Evolutionary conservation across 768 basidiomycete species (phyloP).

Genomic region (Rhizopogon roseolus): DNA sequence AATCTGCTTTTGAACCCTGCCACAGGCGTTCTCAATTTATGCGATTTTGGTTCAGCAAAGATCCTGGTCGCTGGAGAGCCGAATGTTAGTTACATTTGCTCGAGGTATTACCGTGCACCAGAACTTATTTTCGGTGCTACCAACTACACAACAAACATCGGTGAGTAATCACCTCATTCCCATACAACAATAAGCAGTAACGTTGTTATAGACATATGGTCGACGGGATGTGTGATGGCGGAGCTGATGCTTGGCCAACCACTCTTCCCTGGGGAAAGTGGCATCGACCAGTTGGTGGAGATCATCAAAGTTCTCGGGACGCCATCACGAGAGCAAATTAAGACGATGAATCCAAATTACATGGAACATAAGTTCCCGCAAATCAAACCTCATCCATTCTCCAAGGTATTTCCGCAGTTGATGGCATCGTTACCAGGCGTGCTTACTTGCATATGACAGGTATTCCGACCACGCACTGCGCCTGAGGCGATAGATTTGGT

Average conservation of each 20-base stretch:
- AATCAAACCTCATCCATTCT: slow-evolving; percentile 99
- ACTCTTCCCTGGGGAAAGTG: slow-evolving; percentile 97
- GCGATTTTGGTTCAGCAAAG: slow-evolving; percentile 99
- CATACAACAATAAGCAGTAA: slow-evolving; percentile 4
- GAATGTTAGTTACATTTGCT: slow-evolving; percentile 99
- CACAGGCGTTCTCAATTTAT: slow-evolving; percentile 94
- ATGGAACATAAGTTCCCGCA: slow-evolving; percentile 99
- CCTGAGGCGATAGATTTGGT: slow-evolving; percentile 96
- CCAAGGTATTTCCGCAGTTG: slow-evolving; percentile 59
- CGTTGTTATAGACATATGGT: slow-evolving; percentile 82
- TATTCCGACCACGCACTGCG: slow-evolving; percentile 96
- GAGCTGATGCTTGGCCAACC: slow-evolving; percentile 99
- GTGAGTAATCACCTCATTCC: slow-evolving; percentile 41
- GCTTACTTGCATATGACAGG: slow-evolving; percentile 42
- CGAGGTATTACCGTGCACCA: slow-evolving; percentile 97
- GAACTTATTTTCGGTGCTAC: slow-evolving; percentile 99
- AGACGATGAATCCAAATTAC: slow-evolving; percentile 99
- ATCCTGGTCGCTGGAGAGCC: slow-evolving; percentile 97
- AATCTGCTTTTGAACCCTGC: slow-evolving; percentile 96
- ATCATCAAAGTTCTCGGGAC: slow-evolving; percentile 99
- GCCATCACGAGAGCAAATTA: slow-evolving; percentile 98
- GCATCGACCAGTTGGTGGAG: slow-evolving; percentile 98
- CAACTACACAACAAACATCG: slow-evolving; percentile 99
- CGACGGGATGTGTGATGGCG: slow-evolving; percentile 99
- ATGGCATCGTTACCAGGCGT: slow-evolving; percentile 3